These are phyloP conservation scores for Sisymbrium irio DNA, from an alignment of 345 rosid species.

Conservation along the genomic window DNA sequence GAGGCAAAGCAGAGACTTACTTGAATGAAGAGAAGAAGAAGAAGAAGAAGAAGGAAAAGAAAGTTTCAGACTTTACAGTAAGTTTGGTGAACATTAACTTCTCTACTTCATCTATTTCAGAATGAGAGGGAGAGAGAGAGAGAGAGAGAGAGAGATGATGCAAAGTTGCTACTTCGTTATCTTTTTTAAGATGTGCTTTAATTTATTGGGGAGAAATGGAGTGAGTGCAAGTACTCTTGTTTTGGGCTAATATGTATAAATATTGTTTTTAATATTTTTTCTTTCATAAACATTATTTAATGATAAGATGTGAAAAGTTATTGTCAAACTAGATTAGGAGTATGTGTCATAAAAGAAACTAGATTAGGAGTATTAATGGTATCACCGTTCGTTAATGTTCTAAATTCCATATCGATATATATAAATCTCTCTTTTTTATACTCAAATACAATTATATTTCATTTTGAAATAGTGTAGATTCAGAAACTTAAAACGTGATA, in stretches of 20 bases:
- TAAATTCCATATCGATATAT: background rate
- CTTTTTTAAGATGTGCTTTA: conserved; percentile 33
- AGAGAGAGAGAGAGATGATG: conserved; percentile 20
- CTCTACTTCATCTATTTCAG: conserved; percentile 51
- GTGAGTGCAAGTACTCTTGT: conserved; percentile 34
- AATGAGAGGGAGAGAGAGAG: conserved; percentile 19
- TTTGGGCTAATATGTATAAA: conserved; percentile 11
- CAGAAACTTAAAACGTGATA: background rate
- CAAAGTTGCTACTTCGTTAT: conserved; percentile 38
- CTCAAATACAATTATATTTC: background rate
- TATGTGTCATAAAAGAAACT: background rate
- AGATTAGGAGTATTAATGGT: conserved; percentile 10
- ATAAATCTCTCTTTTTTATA: background rate
- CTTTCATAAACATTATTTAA: conserved; percentile 12
- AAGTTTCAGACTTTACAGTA: conserved; percentile 30
- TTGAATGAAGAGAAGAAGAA: conserved; percentile 34
- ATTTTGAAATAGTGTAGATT: background rate
- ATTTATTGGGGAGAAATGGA: conserved; percentile 33
- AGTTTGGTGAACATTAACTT: conserved; percentile 48
- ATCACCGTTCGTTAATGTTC: background rate
- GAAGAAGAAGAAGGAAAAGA: conserved; percentile 21
- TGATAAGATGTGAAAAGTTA: conserved; percentile 20
- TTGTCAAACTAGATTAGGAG: conserved; percentile 23
- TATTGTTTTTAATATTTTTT: background rate
- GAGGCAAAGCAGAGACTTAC: conserved; percentile 30